These are phyloP conservation scores for Astraeus odoratus DNA, from an alignment of 768 basidiomycete genomes.

Conservation along the genomic window DNA sequence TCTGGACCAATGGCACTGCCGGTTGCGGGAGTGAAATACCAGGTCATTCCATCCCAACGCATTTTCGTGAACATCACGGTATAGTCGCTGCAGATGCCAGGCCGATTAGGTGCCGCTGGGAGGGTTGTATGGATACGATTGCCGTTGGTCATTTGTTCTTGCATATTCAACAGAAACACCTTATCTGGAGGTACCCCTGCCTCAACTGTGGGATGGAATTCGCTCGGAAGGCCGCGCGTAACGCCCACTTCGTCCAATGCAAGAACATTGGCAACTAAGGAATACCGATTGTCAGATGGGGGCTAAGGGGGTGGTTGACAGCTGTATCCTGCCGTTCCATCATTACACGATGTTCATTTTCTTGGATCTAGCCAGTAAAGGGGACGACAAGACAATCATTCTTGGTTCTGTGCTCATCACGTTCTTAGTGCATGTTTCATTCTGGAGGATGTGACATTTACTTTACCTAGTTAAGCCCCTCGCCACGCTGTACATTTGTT, in stretches of 20 bases:
- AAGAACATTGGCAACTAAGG: background rate
- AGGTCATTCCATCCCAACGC: slow-evolving; percentile 11
- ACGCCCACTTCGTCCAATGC: slow-evolving; percentile 15
- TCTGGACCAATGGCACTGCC: slow-evolving; percentile 12
- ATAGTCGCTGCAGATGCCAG: slow-evolving; percentile 6
- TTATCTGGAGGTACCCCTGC: slow-evolving; percentile 21
- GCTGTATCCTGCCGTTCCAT: background rate
- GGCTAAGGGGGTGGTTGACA: background rate
- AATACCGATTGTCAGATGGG: background rate
- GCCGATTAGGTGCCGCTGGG: slow-evolving; percentile 18
- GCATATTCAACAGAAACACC: slow-evolving; percentile 21
- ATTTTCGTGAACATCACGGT: slow-evolving; percentile 17
- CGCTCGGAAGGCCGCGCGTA: slow-evolving; percentile 9
- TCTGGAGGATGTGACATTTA: too few species aligned
- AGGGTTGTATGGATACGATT: slow-evolving; percentile 15
- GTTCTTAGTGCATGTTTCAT: too few species aligned
- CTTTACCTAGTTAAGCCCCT: too few species aligned
- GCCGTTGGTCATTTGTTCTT: slow-evolving; percentile 14
- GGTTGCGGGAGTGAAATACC: slow-evolving; percentile 13
- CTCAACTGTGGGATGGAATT: slow-evolving; percentile 17
- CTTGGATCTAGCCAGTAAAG: too few species aligned
- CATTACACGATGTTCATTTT: background rate
- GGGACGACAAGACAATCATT: too few species aligned
- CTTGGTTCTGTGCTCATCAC: too few species aligned
- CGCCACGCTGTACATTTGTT: too few species aligned